Conservation (phyloP, 352 stramenopile genomes). For the Thraustotheca clavata region DNA sequence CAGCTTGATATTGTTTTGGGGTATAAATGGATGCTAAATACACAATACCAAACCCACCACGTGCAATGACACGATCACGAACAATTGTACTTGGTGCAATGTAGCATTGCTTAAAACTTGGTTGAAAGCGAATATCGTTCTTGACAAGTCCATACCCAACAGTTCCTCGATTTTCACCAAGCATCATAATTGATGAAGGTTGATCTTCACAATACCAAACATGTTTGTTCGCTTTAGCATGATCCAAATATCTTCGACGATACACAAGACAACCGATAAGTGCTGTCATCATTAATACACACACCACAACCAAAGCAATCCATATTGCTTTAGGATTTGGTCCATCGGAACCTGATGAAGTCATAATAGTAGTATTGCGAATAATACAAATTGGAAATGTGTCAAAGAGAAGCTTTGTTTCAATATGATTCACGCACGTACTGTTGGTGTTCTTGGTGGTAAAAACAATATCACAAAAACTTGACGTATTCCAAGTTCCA, state of each 20-base stretch:
- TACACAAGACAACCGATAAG: neutral
- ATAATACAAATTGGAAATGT: conserved; percentile 20
- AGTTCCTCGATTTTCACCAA: neutral
- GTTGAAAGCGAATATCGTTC: conserved; percentile 32
- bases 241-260: neutral
- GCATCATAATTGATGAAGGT: neutral
- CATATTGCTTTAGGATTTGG: too few relatives aligned
- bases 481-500: neutral
- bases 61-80: conserved; percentile 23
- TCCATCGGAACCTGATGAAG: too few relatives aligned
- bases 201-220: conserved; percentile 4
- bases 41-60: conserved; percentile 28
- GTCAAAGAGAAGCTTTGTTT: neutral
- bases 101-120: conserved; percentile 25
- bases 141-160: neutral
- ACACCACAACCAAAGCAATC: neutral
- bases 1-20: neutral
- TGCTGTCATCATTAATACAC: neutral
- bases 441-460: neutral
- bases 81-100: conserved; percentile 26
- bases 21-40: conserved; percentile 23
- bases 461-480: neutral
- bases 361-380: neutral
- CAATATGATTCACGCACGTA: neutral
- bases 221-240: neutral